phyloP scores from a whole-genome alignment of 2,329 filamentous ascomycete species.

The Colletotrichum shisoi region DNA sequence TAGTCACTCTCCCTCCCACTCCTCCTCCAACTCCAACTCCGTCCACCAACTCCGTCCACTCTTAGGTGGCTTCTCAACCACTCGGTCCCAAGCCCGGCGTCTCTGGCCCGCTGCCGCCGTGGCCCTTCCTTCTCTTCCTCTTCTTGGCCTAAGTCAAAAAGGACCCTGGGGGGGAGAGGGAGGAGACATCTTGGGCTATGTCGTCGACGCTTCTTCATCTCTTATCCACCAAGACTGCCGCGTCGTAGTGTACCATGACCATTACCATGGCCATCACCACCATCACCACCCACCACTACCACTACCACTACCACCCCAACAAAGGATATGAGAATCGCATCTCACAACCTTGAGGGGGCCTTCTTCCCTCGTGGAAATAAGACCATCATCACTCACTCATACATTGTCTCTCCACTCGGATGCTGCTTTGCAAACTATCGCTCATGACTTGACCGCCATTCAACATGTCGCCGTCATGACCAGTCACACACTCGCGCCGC shows the following conservation, averaged over 20 bases:
- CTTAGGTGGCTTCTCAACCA: not conserved
- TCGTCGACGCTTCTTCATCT: not conserved
- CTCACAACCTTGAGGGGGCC: not conserved
- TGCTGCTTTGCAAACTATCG: not conserved
- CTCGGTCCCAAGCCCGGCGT: not conserved
- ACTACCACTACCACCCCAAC: slow-evolving; percentile 25
- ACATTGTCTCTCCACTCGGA: not conserved
- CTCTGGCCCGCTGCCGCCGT: slow-evolving; percentile 23
- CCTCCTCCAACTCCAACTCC: not conserved
- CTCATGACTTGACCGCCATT: not conserved
- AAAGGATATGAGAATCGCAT: slow-evolving; percentile 16
- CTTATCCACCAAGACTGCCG: not conserved
- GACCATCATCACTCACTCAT: too few species aligned
- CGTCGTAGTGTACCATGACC: not conserved
- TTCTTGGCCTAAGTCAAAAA: not conserved
- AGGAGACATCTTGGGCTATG: not conserved
- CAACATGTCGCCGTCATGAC: slow-evolving; percentile 16
- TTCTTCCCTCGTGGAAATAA: not conserved
- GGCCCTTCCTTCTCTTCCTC: not conserved
- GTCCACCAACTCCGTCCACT: not conserved
- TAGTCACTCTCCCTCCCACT: not conserved
- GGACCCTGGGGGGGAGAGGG: not conserved
- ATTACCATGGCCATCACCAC: too few species aligned
- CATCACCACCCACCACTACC: too few species aligned
- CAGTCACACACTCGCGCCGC: not conserved